Percentiles rank a stretch among this genome's conserved stretches.
phyloP scores from a whole-genome alignment of 768 basidiomycete species.

The Tylopilus rubrobrunneus region DNA sequence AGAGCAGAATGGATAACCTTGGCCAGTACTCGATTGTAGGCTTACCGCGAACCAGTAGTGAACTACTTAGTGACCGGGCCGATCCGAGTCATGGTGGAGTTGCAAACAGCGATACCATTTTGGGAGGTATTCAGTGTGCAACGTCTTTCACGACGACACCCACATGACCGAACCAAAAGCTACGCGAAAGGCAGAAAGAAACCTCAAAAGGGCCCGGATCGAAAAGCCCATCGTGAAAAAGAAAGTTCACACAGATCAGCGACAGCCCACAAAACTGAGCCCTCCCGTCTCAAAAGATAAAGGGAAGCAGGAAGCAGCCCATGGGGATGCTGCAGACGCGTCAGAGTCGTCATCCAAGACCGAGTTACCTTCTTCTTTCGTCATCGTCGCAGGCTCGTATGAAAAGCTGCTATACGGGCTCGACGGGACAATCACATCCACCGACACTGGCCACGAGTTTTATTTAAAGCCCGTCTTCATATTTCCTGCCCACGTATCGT shows the following conservation, averaged over 20 bases:
- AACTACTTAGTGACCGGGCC: no score
- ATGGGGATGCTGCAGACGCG: background rate
- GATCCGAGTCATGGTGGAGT: no score
- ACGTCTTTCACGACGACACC: background rate
- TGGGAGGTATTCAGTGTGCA: background rate
- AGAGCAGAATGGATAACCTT: no score
- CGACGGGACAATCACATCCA: slow-evolving; percentile 51
- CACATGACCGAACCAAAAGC: slow-evolving; percentile 14
- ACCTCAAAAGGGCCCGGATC: slow-evolving; percentile 23
- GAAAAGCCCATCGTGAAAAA: slow-evolving; percentile 9
- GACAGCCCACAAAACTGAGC: background rate
- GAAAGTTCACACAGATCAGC: slow-evolving; percentile 3
- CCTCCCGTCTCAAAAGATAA: slow-evolving; percentile 25
- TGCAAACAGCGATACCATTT: no score
- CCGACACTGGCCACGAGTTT: slow-evolving; percentile 32
- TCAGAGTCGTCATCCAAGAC: slow-evolving; percentile 7
- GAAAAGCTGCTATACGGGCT: slow-evolving; percentile 95
- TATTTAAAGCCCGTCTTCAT: slow-evolving; percentile 81
- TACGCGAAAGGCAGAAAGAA: slow-evolving; percentile 20
- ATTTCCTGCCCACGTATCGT: slow-evolving; percentile 95
- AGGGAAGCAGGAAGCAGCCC: slow-evolving; percentile 21
- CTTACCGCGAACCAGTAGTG: no score
- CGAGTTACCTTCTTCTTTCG: slow-evolving; percentile 60
- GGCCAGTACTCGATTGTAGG: no score
- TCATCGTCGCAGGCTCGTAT: slow-evolving; percentile 89